Percentiles rank a stretch among this genome's conserved stretches.
Evolutionary conservation across 2,329 filamentous ascomycete genomes (phyloP).

Genomic region (Polytolypa hystricis): DNA sequence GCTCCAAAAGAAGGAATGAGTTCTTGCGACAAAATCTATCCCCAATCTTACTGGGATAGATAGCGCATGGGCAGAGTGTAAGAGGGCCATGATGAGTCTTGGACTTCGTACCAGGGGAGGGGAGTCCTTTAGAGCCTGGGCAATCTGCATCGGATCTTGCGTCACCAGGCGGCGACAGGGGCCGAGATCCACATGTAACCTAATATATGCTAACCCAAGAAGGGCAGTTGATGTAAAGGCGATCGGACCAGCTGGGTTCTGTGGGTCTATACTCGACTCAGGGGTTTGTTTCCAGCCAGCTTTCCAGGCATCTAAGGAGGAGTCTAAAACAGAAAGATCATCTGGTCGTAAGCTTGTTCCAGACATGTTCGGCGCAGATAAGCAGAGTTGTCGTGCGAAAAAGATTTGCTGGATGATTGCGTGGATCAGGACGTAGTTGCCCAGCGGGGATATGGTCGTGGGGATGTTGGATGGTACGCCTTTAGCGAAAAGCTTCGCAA

Average conservation of each 20-base stretch:
- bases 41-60: constrained; percentile 45
- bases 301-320: constrained; percentile 41
- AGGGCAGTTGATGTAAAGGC: constrained; percentile 42
- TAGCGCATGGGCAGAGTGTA: constrained; percentile 44
- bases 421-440: constrained; percentile 45
- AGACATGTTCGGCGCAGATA: constrained; percentile 33
- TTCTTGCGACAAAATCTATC: constrained; percentile 42
- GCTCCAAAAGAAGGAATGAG: constrained; percentile 45
- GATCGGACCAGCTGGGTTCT: constrained; percentile 42
- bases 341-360: constrained; percentile 34
- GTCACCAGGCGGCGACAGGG: constrained; percentile 37
- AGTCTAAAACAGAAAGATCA: constrained; percentile 35
- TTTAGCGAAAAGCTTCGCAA: constrained; percentile 34
- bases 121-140: constrained; percentile 33
- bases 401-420: constrained; percentile 46
- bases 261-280: constrained; percentile 44
- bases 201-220: constrained; percentile 37
- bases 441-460: constrained; percentile 37
- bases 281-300: constrained; percentile 41
- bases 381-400: constrained; percentile 38
- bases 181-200: constrained; percentile 37
- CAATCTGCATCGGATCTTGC: constrained; percentile 37
- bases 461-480: constrained; percentile 24
- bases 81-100: constrained; percentile 38
- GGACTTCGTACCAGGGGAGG: constrained; percentile 34